A percentile compares a stretch with the other conserved stretches of the same genome.
Conservation (phyloP, 441 rosid species). For the Erysimum pusillum region DNA sequence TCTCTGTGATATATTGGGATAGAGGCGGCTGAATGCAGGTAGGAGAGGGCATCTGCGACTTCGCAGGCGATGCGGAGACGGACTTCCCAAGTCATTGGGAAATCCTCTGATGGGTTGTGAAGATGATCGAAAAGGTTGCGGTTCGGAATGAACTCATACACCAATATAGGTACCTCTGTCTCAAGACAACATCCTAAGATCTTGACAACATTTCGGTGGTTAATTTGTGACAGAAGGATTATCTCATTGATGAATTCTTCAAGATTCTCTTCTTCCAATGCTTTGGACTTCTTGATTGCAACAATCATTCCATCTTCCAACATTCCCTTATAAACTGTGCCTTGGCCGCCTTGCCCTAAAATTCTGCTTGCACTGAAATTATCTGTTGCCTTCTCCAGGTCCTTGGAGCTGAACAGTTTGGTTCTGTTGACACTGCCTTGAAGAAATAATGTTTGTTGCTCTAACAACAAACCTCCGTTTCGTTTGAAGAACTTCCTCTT, state of each 20-base stretch:
- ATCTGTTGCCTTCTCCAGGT: conserved; percentile 56
- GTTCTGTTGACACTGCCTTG: conserved; percentile 42
- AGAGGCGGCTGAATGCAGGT: conserved; percentile 68
- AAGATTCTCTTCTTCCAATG: conserved; percentile 44
- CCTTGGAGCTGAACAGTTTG: conserved; percentile 50
- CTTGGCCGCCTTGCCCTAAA: conserved; percentile 58
- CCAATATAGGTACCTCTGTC: conserved; percentile 58
- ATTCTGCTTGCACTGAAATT: conserved; percentile 48
- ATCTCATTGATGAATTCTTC: conserved; percentile 63
- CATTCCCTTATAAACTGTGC: conserved; percentile 63
- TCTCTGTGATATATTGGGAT: conserved; percentile 61
- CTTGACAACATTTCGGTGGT: conserved; percentile 61
- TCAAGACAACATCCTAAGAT: conserved; percentile 65
- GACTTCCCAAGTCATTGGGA: conserved; percentile 53
- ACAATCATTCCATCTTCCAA: conserved; percentile 57
- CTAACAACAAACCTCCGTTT: conserved; percentile 61
- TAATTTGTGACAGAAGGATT: conserved; percentile 53
- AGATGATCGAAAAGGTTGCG: conserved; percentile 52
- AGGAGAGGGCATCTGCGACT: conserved; percentile 59
- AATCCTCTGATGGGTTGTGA: conserved; percentile 42
- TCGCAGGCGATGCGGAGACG: conserved; percentile 55
- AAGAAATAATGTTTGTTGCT: conserved; percentile 39
- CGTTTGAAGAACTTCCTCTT: conserved; percentile 49
- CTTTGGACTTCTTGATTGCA: conserved; percentile 57
- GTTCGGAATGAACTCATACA: conserved; percentile 60